phyloP scores from a whole-genome alignment of 805 yeast genomes.

The Middelhovenomyces tepae region DNA sequence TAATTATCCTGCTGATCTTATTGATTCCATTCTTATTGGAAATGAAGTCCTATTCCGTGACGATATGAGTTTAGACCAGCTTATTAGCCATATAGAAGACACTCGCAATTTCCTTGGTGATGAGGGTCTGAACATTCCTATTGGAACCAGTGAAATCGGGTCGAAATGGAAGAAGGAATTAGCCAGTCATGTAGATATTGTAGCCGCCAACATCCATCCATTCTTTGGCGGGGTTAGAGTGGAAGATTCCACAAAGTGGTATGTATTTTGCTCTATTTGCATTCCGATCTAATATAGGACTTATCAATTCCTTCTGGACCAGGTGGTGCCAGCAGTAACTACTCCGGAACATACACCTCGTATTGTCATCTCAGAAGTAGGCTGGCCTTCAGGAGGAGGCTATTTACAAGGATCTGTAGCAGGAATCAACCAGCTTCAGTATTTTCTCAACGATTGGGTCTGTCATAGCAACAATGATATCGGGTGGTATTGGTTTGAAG shows the following conservation, averaged over 20 bases:
- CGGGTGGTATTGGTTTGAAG: conserved; percentile 58
- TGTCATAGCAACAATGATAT: conserved; percentile 33
- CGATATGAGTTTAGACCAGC: conserved; percentile 33
- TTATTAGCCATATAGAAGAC: conserved; percentile 36
- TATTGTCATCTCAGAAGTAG: conserved; percentile 51
- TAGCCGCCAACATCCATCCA: conserved; percentile 61
- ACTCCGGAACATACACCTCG: conserved; percentile 14
- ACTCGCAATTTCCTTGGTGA: conserved; percentile 32
- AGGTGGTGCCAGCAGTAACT: conserved; percentile 23
- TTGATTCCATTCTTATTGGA: conserved; percentile 50
- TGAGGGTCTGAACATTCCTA: conserved; percentile 36
- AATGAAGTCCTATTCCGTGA: conserved; percentile 53
- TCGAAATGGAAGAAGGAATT: conserved; percentile 35
- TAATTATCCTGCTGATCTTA: conserved; percentile 36
- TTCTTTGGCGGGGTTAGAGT: conserved; percentile 53
- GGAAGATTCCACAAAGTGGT: conserved; percentile 42
- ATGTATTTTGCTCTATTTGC: background rate
- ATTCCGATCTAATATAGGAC: conserved; percentile 18
- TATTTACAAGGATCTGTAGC: conserved; percentile 38
- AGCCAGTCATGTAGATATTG: conserved; percentile 40
- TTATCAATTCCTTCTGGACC: conserved; percentile 36
- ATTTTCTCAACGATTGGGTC: conserved; percentile 43
- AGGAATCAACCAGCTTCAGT: conserved; percentile 34
- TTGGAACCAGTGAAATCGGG: conserved; percentile 58
- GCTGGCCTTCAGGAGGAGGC: conserved; percentile 68